Evolutionary conservation across 495 filamentous ascomycete genomes (phyloP), one percentile per base, ranked within the genome.

Genomic region (Aspergillus bertholletiae): DNA sequence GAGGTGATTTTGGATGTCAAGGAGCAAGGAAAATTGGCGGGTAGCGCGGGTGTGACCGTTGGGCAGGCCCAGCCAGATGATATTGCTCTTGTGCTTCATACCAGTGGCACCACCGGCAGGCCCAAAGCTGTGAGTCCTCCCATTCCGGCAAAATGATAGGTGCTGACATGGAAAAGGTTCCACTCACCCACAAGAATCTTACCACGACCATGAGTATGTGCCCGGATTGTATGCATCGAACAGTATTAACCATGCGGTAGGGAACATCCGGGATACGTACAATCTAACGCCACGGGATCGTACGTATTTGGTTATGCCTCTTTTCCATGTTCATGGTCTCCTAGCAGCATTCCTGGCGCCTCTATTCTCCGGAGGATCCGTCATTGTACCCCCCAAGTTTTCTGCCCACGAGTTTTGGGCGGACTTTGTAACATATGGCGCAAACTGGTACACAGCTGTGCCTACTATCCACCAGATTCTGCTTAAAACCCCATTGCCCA

Each of bases 391-490:
- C 1, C 46, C 74, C 18, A 83, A 83, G 56, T 95, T 92, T 77
- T 93, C 89, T n/a, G 87, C 90, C 12, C 78, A 79, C 11, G 83
- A 89, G 39, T 95, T 95, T 74, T 95, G 90, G 90, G 56, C 70
- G 15, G 83, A 91, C 60, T 93, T 92, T 62, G 73, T 75, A 53
- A 69, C 74, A 27, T 71, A 87, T 72, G 70, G 74, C n/a, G 90
- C 89, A 11, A 95, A 86, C 62, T 95, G 90, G 90, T 95, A 92
- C 71, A 89, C 90, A 0, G 90, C 90, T 13, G 87, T 93, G 8
- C 90, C 90, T 1, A 92, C 90, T 0, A 92, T 95, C 67, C 90
- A 95, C 73, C 90, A 92, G 59, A 92, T 95, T 58, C 77, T 95
- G 2, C 87, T 95, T 37, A 86, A 83, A 65, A 77, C 77, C 57